Evolutionary conservation across 306 rosid genomes (phyloP), one percentile per base, ranked within the genome.

Genomic region (Pterocarpus macrocarpus): DNA sequence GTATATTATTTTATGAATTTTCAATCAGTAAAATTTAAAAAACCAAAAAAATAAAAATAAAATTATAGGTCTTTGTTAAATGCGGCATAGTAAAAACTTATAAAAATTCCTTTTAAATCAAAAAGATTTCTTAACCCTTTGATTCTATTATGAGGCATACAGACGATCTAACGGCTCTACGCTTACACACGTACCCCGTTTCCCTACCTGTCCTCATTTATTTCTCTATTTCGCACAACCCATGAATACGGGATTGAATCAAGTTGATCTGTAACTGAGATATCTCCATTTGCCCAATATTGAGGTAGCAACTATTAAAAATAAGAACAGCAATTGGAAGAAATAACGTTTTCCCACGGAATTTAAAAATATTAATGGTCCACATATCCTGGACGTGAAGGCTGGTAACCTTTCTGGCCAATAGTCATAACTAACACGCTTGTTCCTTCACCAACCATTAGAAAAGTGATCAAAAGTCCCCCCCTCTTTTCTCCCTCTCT

Each of bases 351-450:
- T 15, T 4, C 39, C 22, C 63, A 8, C 15, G 74, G 32, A 65
- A 66, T 4, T 50, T 2, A 49, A 22, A 22, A 22, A 22, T 22
- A 22, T 65, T 15, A 64, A 69, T 67, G 90, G 89, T 64, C 59
- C 50, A 55, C 15, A 76, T 71, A 36, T 32, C 79, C 2, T 2
- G 79, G 62, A 62, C 88, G 91, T 90, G 91, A 82, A 82, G 16
- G 14, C 4, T 9, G 14, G 28, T 15, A 81, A 17, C 70, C 65
- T 65, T 77, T 86, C 39, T 58, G 75, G 68, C 82, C 35, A 47
- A 28, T 14, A 72, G 79, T 83, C 94, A 82, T 71, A 71, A 77
- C 83, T 39, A 80, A 84, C 87, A 87, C 89, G 87, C 80, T 80
- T 64, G 73, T 75, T 69, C 66, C 83, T 64, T 84, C 76, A 83